These are phyloP conservation scores for Alternaria metachromatica DNA, from an alignment of 2,329 filamentous ascomycete genomes.

Conservation along the genomic window DNA sequence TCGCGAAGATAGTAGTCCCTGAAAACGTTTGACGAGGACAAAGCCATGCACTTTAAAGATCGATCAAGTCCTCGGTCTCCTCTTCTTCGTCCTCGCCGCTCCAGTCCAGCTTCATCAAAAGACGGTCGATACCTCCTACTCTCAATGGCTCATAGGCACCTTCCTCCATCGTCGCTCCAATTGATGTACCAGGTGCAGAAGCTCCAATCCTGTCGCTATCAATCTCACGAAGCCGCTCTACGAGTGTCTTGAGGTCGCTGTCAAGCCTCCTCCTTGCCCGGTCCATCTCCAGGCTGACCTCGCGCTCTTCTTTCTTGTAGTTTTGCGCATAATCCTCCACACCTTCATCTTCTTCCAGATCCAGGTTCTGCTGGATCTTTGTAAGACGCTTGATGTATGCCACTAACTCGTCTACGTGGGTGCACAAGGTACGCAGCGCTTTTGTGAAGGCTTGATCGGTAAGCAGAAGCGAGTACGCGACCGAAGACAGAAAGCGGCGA, in stretches of 20 bases:
- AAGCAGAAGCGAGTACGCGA: constrained; percentile 72
- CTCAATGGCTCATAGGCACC: constrained; percentile 72
- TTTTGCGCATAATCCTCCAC: constrained; percentile 65
- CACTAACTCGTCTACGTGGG: constrained; percentile 80
- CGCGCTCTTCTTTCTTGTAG: constrained; percentile 72
- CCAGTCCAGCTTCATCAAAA: constrained; percentile 90
- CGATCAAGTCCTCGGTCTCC: constrained; percentile 29
- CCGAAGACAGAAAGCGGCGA: constrained; percentile 72
- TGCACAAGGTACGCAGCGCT: constrained; percentile 69
- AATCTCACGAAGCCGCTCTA: constrained; percentile 64
- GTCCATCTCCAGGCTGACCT: constrained; percentile 69
- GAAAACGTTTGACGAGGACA: background rate
- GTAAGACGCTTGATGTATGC: constrained; percentile 79
- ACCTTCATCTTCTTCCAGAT: constrained; percentile 82
- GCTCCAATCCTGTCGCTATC: constrained; percentile 59
- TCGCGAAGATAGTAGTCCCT: background rate
- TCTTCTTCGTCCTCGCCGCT: constrained; percentile 44
- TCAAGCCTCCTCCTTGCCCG: constrained; percentile 71
- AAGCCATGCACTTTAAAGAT: background rate
- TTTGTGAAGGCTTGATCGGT: constrained; percentile 69
- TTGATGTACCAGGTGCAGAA: constrained; percentile 20
- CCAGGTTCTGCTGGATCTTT: constrained; percentile 75
- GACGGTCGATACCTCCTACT: constrained; percentile 79
- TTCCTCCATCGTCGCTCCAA: constrained; percentile 39
- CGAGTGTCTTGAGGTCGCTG: constrained; percentile 67